Conservation (phyloP, 2,329 filamentous ascomycete species). For the Trichoderma hamatum region DNA sequence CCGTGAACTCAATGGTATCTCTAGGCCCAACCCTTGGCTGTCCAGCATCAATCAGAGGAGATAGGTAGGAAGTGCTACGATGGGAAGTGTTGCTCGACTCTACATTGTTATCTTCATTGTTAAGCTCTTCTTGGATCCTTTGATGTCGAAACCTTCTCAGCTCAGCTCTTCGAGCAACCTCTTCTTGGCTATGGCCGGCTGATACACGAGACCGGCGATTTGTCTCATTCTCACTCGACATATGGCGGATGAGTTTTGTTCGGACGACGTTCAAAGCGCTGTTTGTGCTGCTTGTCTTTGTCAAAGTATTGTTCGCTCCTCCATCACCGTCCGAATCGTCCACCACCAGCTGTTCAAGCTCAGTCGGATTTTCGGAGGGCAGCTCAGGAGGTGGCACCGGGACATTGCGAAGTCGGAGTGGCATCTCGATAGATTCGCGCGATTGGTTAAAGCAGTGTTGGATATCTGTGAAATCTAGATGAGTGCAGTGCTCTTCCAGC, state of each 20-base stretch:
- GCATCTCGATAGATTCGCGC: constrained; percentile 9
- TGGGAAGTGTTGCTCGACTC: constrained; percentile 37
- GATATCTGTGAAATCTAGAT: neutral
- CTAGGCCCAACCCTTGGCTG: constrained; percentile 48
- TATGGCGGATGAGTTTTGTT: constrained; percentile 48
- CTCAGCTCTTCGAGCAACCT: constrained; percentile 58
- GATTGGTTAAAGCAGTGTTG: neutral
- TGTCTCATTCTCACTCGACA: constrained; percentile 49
- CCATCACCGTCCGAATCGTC: constrained; percentile 49
- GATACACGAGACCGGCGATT: constrained; percentile 47
- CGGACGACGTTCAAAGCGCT: constrained; percentile 51
- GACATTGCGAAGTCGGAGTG: neutral
- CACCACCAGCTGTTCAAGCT: constrained; percentile 39
- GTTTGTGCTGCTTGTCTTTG: constrained; percentile 43
- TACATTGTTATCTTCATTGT: constrained; percentile 48
- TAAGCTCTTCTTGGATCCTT: constrained; percentile 61
- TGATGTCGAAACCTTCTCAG: constrained; percentile 58
- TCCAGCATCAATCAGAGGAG: constrained; percentile 36
- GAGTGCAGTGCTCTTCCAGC: neutral
- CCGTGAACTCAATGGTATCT: constrained; percentile 53
- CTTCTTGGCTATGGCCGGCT: constrained; percentile 54
- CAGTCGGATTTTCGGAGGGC: constrained; percentile 31
- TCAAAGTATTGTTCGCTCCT: constrained; percentile 32
- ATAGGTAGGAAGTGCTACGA: constrained; percentile 33
- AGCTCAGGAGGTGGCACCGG: neutral